Conservation (phyloP, 139 green algal genomes). For the Zygnema circumcarinatum region DNA sequence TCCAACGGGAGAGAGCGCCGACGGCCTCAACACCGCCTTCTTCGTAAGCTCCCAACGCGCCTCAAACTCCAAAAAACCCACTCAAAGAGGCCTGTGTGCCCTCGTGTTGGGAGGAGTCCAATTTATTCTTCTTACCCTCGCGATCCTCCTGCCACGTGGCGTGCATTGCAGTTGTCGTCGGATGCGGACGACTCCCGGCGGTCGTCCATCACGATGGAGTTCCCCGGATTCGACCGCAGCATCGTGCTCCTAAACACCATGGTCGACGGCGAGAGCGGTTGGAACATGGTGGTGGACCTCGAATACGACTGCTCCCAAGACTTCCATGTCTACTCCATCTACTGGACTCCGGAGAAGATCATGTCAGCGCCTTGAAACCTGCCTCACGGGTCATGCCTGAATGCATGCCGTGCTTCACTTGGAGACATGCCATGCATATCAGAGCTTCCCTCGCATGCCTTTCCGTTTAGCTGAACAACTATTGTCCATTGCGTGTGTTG, state of each 20-base stretch:
- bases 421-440: too few relatives aligned
- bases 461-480: too few relatives aligned
- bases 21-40: slow-evolving; percentile 27
- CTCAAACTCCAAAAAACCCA: not conserved
- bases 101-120: not conserved
- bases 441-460: too few relatives aligned
- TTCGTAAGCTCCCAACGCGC: slow-evolving; percentile 7
- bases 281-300: not conserved
- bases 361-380: slow-evolving; percentile 46
- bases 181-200: slow-evolving; percentile 12
- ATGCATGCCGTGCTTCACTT: too few relatives aligned
- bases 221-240: slow-evolving; percentile 23
- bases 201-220: slow-evolving; percentile 44
- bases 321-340: slow-evolving; percentile 45
- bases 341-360: not conserved
- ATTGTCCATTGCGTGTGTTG: too few relatives aligned
- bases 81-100: not conserved
- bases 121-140: too few relatives aligned
- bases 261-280: slow-evolving; percentile 5
- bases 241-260: slow-evolving; percentile 10
- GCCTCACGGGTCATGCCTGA: too few relatives aligned
- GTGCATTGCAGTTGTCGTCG: slow-evolving; percentile 17
- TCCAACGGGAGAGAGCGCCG: not conserved
- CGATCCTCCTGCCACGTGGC: too few relatives aligned
- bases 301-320: slow-evolving; percentile 20